Evolutionary conservation across 768 basidiomycete species (phyloP), one percentile per base, ranked within the genome.

Genomic region (Auriscalpium vulgare): DNA sequence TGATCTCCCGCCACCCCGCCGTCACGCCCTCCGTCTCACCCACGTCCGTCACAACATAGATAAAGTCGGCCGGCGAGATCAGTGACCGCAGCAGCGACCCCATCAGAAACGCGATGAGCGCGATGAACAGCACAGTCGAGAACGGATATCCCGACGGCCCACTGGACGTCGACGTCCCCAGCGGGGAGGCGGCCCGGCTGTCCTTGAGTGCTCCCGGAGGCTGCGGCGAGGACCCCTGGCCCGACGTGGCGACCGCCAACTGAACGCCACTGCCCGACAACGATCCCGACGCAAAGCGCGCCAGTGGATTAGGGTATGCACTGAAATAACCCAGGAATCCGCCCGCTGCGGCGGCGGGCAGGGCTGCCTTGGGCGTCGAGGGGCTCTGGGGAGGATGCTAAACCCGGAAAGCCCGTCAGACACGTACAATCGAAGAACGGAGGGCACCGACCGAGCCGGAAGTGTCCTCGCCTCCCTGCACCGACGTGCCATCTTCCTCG

Each of bases 41-140:
- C 59, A 78, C 59, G 62, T 84, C 82, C 60, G 74, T 76, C 62
- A 80, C 85, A 45, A 91, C 82, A 67, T 92, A 86, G 46, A 94
- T 84, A 72, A 93, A 95, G 71, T 97, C 95, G 14, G 87, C 90
- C 46, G 95, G 91, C 7, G 87, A 88, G 40, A 97, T 74, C 59
- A 98, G 76, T 16, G 91, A 92, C 54, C 95, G 82, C 58, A 97
- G 72, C 54, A 98, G 74, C 29, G 92, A 95, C 55, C 95, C 95
- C 64, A 97, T 80, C 64, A 98, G 74, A 70, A 98, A 94, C 29
- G 88, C 87, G 63, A 97, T 88, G 59, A 98, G 69, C 40, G 84
- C 92, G 40, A 88, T 81, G 57, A 92, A 74, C 62, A 97, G 65
- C 56, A 95, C 70, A 44, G 83, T 85, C 47, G 75, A 73, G 51